Evolutionary conservation across 116 monocot species (phyloP), one percentile per base, ranked within the genome.

Genomic region (Papilionanthe hybrid): DNA sequence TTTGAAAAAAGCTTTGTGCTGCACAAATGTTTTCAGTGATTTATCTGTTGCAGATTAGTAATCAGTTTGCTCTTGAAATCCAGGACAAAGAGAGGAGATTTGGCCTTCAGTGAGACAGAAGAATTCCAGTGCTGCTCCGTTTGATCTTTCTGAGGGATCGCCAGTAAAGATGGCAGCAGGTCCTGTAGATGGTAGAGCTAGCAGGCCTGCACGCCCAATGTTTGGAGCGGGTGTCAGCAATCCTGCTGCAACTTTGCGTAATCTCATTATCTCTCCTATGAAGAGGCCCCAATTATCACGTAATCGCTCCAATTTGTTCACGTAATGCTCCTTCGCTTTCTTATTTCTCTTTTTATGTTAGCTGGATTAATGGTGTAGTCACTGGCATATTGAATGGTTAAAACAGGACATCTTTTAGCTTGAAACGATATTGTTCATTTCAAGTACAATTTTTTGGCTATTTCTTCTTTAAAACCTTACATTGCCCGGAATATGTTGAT

Each of bases 41-140:
- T 94, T 86, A 99, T 87, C 78, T 88, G 83, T 85, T 78, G 90
- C 99, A 99, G 95, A 94, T 91, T 78, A 82, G 58, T 17, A 17
- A 53, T 89, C 82, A 76, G 86, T 92, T 85, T 85, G 87, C 85
- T 95, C 93, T 93, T 89, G 89, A 99, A 95, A 95, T 93, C 99
- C 99, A 99, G 93, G 99, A 83, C 76, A 87, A 81, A 86, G 92
- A 88, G 93, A 93, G 72, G 95, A 91, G 68, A 87, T 85, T 23
- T 99, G 99, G 95, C 84, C 89, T 78, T 55, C 87, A 68, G 57
- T 80, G 9, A 93, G 90, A 79, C 83, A 78, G 78, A 90, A 84
- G 81, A 87, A 69, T 67, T 85, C 84, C 47, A 89, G 79, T 69
- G 88, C 90, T 9, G 85, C 82, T 9, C 79, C 85, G 19, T 93